These are phyloP conservation scores for Chaetomiaceae sp. DNA, from an alignment of 2,329 filamentous ascomycete species.

Conservation along the genomic window DNA sequence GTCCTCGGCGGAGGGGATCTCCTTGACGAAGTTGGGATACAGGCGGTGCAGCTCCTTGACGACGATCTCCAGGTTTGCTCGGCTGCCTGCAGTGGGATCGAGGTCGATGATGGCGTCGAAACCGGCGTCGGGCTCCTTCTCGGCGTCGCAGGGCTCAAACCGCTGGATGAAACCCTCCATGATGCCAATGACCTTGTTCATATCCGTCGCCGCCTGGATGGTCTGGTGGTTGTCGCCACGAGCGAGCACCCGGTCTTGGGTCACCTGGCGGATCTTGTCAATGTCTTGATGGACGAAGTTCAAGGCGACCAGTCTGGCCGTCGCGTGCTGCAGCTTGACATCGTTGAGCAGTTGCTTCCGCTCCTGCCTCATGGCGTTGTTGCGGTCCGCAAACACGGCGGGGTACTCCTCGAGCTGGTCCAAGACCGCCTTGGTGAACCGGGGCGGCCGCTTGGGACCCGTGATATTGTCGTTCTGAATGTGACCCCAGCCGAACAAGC, in stretches of 20 bases:
- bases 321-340: slow-evolving; percentile 56
- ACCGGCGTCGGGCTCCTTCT: slow-evolving; percentile 65
- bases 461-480: slow-evolving; percentile 96
- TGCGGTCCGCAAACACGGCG: slow-evolving; percentile 86
- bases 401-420: slow-evolving; percentile 59
- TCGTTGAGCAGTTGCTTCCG: slow-evolving; percentile 83
- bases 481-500: slow-evolving; percentile 87
- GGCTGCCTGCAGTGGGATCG: slow-evolving; percentile 70
- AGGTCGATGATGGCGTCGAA: slow-evolving; percentile 87
- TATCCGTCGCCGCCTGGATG: slow-evolving; percentile 76
- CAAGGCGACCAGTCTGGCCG: slow-evolving; percentile 73
- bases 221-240: slow-evolving; percentile 98
- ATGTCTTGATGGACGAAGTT: slow-evolving; percentile 83
- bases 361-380: slow-evolving; percentile 87
- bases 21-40: slow-evolving; percentile 71
- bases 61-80: slow-evolving; percentile 78
- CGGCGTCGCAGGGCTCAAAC: slow-evolving; percentile 72
- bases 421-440: slow-evolving; percentile 69
- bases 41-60: slow-evolving; percentile 66
- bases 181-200: slow-evolving; percentile 73
- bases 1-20: slow-evolving; percentile 66
- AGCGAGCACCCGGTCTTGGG: slow-evolving; percentile 71
- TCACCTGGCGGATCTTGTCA: slow-evolving; percentile 67
- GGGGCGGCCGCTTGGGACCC: slow-evolving; percentile 66
- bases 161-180: slow-evolving; percentile 92